Evolutionary conservation across 306 rosid genomes (phyloP), one percentile per base, ranked within the genome.

Genomic region (Cicer chorassanicum): DNA sequence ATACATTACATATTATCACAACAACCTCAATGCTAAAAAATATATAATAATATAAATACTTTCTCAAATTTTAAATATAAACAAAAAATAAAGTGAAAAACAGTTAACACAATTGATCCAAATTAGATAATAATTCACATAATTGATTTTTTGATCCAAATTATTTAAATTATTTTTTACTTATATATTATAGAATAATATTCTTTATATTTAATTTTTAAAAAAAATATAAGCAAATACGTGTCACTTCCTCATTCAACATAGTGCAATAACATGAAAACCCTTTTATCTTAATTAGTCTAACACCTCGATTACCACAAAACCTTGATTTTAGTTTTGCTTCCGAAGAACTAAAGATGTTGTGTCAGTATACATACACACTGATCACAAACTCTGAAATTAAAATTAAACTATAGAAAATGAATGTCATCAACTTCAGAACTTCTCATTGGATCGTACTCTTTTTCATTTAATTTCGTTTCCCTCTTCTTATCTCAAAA

Each of bases 371-470:
- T 29, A 29, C n/a, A 21, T 12, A 65, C 18, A 12, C 54, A 19
- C 55, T 19, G 6, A 19, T 7, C 2, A 43, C 10, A 1, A 73
- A 18, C 69, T n/a, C 34, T 40, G 76, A 11, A 53, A 16, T 41
- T 41, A 6, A 6, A 6, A 7, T 41, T 41, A 6, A 64, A 49
- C 77, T 44, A 50, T 29, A 82, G 82, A 85, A 85, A 68, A 79
- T 79, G 75, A 29, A 29, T 64, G 60, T 78, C 60, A 79, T 78
- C n/a, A 70, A 53, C 80, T 66, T 66, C 70, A 80, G 38, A 74
- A 36, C 50, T 57, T 81, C 66, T 65, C 65, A 82, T 88, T 84
- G 80, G 76, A 50, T 73, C 74, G 78, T 88, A 78, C 87, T 49
- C 71, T 42, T 67, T 66, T 71, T 76, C 65, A 56, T 54, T 63